A percentile compares a stretch with the other conserved stretches of the same genome.
Evolutionary conservation across 768 basidiomycete genomes (phyloP).

Genomic region (Boletus speciosus): DNA sequence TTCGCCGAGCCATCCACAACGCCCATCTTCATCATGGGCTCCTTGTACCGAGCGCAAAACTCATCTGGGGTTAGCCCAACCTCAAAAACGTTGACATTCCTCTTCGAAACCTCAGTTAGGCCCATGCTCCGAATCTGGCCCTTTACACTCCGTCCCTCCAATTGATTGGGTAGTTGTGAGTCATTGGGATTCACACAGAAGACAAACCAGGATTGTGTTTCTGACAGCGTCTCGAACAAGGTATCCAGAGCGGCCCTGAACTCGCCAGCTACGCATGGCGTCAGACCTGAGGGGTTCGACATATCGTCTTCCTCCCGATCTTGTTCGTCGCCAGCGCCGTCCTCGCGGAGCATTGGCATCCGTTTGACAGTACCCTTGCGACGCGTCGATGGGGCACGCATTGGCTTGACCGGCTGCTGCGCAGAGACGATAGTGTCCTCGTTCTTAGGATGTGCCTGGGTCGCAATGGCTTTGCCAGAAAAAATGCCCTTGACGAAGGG

Average conservation of each 20-base stretch:
- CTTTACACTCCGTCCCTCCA: constrained; percentile 89
- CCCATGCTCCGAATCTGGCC: constrained; percentile 85
- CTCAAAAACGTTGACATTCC: constrained; percentile 68
- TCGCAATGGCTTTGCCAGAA: constrained; percentile 83
- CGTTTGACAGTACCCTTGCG: constrained; percentile 73
- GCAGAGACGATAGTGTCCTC: constrained; percentile 96
- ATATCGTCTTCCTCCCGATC: constrained; percentile 48
- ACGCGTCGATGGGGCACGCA: constrained; percentile 87
- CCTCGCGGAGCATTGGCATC: constrained; percentile 35
- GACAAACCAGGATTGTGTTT: constrained; percentile 87
- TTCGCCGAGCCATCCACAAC: constrained; percentile 57
- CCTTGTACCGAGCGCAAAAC: constrained; percentile 79
- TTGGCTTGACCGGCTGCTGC: constrained; percentile 90
- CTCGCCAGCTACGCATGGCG: constrained; percentile 82
- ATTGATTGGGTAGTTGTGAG: constrained; percentile 88
- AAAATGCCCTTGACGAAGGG: constrained; percentile 92
- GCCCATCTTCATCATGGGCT: constrained; percentile 55
- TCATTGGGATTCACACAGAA: constrained; percentile 96
- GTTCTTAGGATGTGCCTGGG: constrained; percentile 85
- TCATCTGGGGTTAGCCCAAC: constrained; percentile 83
- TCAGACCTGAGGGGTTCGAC: constrained; percentile 30
- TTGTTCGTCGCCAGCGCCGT: constrained; percentile 35
- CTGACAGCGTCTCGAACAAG: constrained; percentile 82
- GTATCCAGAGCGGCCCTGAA: constrained; percentile 83
- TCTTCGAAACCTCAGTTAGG: constrained; percentile 69